Evolutionary conservation across 1,284 basidiomycete genomes (phyloP).

Genomic region (Serendipita sp.): DNA sequence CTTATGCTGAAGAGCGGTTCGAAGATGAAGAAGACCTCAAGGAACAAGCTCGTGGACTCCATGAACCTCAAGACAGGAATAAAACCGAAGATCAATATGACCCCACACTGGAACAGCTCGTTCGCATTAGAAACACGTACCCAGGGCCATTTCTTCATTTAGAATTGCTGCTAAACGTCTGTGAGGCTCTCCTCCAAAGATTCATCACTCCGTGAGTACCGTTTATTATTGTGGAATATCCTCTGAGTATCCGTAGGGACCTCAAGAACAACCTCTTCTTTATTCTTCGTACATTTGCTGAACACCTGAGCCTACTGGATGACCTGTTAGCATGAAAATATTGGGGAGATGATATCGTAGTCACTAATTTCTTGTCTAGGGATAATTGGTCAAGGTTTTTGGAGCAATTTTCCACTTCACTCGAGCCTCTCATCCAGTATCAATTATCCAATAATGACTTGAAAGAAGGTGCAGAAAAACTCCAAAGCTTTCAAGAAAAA

Average conservation of each 20-base stretch:
- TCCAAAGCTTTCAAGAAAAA: slow-evolving; percentile 51
- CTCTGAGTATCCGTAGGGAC: slow-evolving; percentile 26
- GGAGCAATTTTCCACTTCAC: slow-evolving; percentile 44
- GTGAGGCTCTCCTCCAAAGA: slow-evolving; percentile 40
- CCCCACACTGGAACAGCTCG: slow-evolving; percentile 25
- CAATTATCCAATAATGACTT: slow-evolving; percentile 36
- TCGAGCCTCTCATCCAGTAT: slow-evolving; percentile 49
- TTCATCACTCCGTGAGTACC: slow-evolving; percentile 45
- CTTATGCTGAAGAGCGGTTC: slow-evolving; percentile 77
- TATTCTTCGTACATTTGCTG: slow-evolving; percentile 55
- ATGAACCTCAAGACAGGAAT: neutral
- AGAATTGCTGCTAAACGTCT: slow-evolving; percentile 40
- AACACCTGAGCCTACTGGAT: slow-evolving; percentile 42
- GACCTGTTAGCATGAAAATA: slow-evolving; percentile 36
- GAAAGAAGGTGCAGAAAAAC: slow-evolving; percentile 23
- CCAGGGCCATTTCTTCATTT: slow-evolving; percentile 42
- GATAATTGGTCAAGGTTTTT: slow-evolving; percentile 53
- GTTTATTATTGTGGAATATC: neutral
- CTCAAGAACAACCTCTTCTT: slow-evolving; percentile 48
- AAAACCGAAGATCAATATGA: slow-evolving; percentile 8
- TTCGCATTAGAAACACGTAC: slow-evolving; percentile 41
- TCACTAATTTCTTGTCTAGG: slow-evolving; percentile 22
- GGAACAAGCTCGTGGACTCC: slow-evolving; percentile 32
- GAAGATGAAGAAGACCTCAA: slow-evolving; percentile 78
- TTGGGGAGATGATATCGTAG: slow-evolving; percentile 4